Evolutionary conservation across 768 basidiomycete genomes (phyloP).

Genomic region (Leccinellum albellum): DNA sequence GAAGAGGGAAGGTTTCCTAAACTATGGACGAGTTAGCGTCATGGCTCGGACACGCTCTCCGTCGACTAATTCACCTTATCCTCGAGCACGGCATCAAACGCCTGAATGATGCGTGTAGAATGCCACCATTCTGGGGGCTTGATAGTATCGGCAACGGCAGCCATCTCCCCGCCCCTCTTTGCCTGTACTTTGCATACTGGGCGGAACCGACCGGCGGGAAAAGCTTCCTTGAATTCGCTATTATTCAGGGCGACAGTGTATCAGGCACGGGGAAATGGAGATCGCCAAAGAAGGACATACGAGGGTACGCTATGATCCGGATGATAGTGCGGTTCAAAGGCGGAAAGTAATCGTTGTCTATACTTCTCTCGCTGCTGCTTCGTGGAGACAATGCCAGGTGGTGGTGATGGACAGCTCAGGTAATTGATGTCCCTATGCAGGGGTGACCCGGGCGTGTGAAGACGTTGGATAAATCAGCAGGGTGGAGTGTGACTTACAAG

Average conservation of each 20-base stretch:
- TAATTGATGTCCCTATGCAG: conserved; percentile 70
- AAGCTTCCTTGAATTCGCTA: conserved; percentile 93
- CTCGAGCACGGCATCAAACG: conserved; percentile 82
- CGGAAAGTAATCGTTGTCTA: conserved; percentile 65
- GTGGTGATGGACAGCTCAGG: conserved; percentile 80
- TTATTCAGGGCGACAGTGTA: conserved; percentile 6
- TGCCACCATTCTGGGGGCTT: conserved; percentile 95
- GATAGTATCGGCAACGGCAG: conserved; percentile 85
- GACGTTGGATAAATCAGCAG: background rate
- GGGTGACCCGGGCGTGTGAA: conserved; percentile 1
- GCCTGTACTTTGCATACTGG: conserved; percentile 89
- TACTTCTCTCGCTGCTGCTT: conserved; percentile 83
- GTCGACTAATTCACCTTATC: conserved; percentile 56
- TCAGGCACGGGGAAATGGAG: background rate
- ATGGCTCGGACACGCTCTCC: background rate
- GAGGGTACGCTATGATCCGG: conserved; percentile 83
- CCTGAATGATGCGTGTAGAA: conserved; percentile 84
- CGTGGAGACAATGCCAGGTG: conserved; percentile 65
- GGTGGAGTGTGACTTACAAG: conserved; percentile 48
- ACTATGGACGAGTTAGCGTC: conserved; percentile 38
- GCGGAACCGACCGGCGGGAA: conserved; percentile 87
- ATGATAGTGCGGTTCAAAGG: conserved; percentile 84
- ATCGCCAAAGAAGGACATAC: conserved; percentile 30
- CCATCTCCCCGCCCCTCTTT: conserved; percentile 72
- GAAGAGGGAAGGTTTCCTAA: conserved; percentile 84